Base-by-base conservation (phyloP, 108 stramenopile genomes). In the Fistulifera pelliculosa region DNA sequence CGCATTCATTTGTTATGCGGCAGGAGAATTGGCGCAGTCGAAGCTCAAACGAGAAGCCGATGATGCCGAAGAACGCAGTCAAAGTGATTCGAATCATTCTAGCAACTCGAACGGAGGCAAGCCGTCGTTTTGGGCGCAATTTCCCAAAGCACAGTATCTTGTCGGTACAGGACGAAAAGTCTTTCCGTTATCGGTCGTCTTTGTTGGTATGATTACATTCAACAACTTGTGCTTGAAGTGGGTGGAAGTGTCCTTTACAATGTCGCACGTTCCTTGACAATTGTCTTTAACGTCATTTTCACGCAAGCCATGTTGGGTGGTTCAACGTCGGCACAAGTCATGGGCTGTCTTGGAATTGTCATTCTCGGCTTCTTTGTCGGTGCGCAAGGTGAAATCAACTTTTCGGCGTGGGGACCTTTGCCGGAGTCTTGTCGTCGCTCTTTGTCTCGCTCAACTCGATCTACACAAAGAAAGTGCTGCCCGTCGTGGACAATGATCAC, bases 161-260 rank as follows among this genome's bases (percentile, higher is more conserved):
- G 3, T 65, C 14, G 67, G 45, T 16, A 55, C 62, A 7, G 88
- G 79, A 7, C 56, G 31, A 22, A 70, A 75, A 52, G 66, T 97
- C 23, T 68, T 90, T 55, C 90, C 91, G 0, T 65, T 97, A 25
- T 76, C 73, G 28, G 14, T 89, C 15, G 61, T 97, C 24, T 97
- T 97, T 65, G 96, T 97, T 41, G 85, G 90, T 4, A 97, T 97
- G 96, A 92, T 97, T 43, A 86, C 88, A 35, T 94, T 95, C 69
- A 97, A 97, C 74, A 95, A 97, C 67, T 64, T 97, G 24, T 94
- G 93, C 47, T 67, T 97, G 43, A 87, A 95, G 61, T 87, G 70
- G 67, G 96, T 97, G 27, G 87, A 95, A 66, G 96, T 97, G 10
- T 94, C 93, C 12, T 97, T 95, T 95, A 96, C 81, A 94, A 95